Base-by-base conservation (phyloP, 169 alveolate genomes). In the Sarcocystis neurona region DNA sequence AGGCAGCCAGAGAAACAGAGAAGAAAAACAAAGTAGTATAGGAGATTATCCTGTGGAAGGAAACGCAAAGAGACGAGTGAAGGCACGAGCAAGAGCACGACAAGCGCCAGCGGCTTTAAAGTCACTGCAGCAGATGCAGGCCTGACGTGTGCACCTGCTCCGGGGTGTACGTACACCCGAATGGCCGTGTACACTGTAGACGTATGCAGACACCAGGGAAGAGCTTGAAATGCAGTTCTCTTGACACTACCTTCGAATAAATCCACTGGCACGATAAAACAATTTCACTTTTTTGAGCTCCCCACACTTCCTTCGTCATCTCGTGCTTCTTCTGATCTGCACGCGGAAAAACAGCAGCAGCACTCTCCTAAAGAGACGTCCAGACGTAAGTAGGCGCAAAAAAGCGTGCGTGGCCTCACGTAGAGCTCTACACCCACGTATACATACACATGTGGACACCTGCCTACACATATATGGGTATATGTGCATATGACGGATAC, bases 231-330 rank as follows among this genome's bases (percentile, higher is more conserved):
- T 58, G 70, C 23, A 2, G n/a, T 12, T 58, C 23, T 43, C 43
- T 37, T 1, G 2, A 15, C 39, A 39, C 78, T 30, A 85, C 90
- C 75, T 70, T 85, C 41, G 90, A 85, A 58, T 63, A 85, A 10
- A 85, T 85, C 90, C 90, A 85, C 50, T 85, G 90, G 37, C 90
- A 85, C 32, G 90, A 85, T 6, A 85, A 84, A 47, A 85, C 53
- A 39, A 85, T 85, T n/a, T 85, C 90, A 12, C 90, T 84, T 30
- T 77, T 56, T 43, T 85, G 90, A n/a, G n/a, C n/a, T 6, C 90
- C 90, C 90, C 90, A 85, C n/a, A 85, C 70, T 39, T 85, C 90
- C 75, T 85, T 85, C 58, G 77, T 44, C 72, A 85, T 68, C 41
- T 85, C 90, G 43, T 56, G 80, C 43, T 85, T 85, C 27, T 85